Conservation (phyloP, 441 rosid species). For the Metrosideros polymorpha region DNA sequence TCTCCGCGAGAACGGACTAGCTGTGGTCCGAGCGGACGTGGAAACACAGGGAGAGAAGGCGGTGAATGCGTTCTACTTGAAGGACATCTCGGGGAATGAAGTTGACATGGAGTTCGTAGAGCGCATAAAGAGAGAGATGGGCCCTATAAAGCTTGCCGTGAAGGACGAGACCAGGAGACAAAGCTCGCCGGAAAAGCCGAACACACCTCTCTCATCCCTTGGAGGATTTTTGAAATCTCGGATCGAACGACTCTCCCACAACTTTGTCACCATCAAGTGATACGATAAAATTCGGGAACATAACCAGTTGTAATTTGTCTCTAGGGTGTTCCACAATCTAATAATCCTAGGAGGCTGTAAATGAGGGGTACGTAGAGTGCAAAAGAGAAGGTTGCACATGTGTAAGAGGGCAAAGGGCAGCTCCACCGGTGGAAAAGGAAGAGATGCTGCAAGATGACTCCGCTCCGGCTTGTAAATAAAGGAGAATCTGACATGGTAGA, state of each 20-base stretch:
- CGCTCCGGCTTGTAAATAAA: not conserved
- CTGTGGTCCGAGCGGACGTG: constrained; percentile 37
- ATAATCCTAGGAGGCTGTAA: not conserved
- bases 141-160: constrained; percentile 37
- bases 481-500: not conserved
- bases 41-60: constrained; percentile 40
- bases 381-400: not conserved
- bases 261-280: constrained; percentile 33
- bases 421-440: not conserved
- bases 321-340: not conserved
- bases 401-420: not conserved
- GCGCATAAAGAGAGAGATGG: constrained; percentile 62
- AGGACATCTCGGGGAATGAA: constrained; percentile 43
- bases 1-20: constrained; percentile 37
- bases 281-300: not conserved
- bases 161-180: constrained; percentile 10
- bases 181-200: constrained; percentile 1
- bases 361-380: too few relatives aligned
- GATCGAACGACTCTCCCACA: constrained; percentile 40
- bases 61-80: constrained; percentile 48
- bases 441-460: not conserved
- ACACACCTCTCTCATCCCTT: constrained; percentile 22
- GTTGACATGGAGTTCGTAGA: constrained; percentile 55
- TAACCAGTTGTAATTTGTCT: not conserved
- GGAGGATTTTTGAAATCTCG: constrained; percentile 43